phyloP scores from a whole-genome alignment of 2,329 filamentous ascomycete genomes.

The Penicillium sp. region DNA sequence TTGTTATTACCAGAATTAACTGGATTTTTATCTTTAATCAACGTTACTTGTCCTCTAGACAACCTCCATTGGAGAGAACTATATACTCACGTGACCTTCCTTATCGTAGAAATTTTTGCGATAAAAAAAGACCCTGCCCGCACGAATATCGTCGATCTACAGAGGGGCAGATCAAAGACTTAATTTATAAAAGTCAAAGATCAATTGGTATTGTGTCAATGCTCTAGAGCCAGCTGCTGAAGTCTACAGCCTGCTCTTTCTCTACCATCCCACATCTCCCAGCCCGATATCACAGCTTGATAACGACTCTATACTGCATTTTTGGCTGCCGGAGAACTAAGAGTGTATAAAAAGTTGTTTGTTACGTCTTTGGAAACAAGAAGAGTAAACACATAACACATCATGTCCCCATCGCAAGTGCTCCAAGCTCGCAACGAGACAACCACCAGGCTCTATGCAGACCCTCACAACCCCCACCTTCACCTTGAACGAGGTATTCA shows the following conservation, averaged over 20 bases:
- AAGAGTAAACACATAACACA: not conserved
- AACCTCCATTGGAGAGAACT: not conserved
- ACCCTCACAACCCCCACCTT: conserved; percentile 43
- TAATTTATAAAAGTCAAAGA: not conserved
- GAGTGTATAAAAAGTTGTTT: conserved; percentile 5
- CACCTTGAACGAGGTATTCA: conserved; percentile 60
- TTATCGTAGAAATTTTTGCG: conserved; percentile 5
- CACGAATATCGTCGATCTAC: conserved; percentile 4
- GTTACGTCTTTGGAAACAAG: not conserved
- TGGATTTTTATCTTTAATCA: too few relatives aligned
- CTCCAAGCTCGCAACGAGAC: conserved; percentile 52
- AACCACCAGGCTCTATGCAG: conserved; percentile 46
- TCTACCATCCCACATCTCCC: not conserved
- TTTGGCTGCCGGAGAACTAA: not conserved
- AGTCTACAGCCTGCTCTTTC: not conserved
- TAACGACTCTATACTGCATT: not conserved
- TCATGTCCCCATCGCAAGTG: conserved; percentile 19
- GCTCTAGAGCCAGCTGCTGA: not conserved
- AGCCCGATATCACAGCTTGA: not conserved
- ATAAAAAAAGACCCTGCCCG: conserved; percentile 6
- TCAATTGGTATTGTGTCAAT: not conserved
- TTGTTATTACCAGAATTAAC: too few relatives aligned
- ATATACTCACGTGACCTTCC: not conserved
- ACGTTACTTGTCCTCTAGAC: not conserved
- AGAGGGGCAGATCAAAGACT: conserved; percentile 4